phyloP scores from a whole-genome alignment of 805 yeast genomes.

The Saccharomycodes ludwigii region DNA sequence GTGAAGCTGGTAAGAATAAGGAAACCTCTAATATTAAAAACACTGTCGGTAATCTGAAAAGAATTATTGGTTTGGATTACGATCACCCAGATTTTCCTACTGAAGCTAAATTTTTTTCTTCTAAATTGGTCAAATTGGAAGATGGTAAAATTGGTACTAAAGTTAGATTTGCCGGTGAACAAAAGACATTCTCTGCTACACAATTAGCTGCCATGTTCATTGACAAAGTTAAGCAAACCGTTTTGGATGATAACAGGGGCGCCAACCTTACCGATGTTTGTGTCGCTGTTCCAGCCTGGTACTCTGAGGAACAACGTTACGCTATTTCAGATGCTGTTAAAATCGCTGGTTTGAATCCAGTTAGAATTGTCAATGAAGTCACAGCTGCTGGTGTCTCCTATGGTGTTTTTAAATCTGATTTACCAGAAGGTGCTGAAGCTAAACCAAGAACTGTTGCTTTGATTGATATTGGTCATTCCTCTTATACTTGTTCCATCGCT shows the following conservation, averaged over 20 bases:
- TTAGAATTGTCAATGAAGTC: slow-evolving; percentile 91
- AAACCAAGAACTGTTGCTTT: slow-evolving; percentile 83
- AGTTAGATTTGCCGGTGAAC: slow-evolving; percentile 74
- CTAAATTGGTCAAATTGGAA: slow-evolving; percentile 54
- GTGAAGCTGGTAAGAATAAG: slow-evolving; percentile 93
- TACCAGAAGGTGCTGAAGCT: slow-evolving; percentile 64
- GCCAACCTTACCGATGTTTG: slow-evolving; percentile 71
- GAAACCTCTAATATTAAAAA: slow-evolving; percentile 94
- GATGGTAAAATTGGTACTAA: slow-evolving; percentile 74
- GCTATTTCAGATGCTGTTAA: slow-evolving; percentile 91
- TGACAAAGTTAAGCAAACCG: slow-evolving; percentile 74
- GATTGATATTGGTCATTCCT: slow-evolving; percentile 94
- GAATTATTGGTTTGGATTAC: slow-evolving; percentile 72
- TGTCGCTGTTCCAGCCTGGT: slow-evolving; percentile 95
- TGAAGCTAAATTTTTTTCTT: slow-evolving; percentile 66
- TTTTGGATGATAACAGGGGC: slow-evolving; percentile 74
- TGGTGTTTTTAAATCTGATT: slow-evolving; percentile 95
- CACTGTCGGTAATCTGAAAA: slow-evolving; percentile 89
- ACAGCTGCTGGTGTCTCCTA: slow-evolving; percentile 99
- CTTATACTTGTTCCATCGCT: slow-evolving; percentile 81
- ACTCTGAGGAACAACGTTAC: slow-evolving; percentile 91
- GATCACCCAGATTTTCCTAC: slow-evolving; percentile 54
- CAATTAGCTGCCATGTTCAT: slow-evolving; percentile 94
- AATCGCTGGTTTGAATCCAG: slow-evolving; percentile 96
- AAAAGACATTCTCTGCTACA: slow-evolving; percentile 67